Conservation (phyloP, 345 rosid genomes). For the Noccaea caerulescens region DNA sequence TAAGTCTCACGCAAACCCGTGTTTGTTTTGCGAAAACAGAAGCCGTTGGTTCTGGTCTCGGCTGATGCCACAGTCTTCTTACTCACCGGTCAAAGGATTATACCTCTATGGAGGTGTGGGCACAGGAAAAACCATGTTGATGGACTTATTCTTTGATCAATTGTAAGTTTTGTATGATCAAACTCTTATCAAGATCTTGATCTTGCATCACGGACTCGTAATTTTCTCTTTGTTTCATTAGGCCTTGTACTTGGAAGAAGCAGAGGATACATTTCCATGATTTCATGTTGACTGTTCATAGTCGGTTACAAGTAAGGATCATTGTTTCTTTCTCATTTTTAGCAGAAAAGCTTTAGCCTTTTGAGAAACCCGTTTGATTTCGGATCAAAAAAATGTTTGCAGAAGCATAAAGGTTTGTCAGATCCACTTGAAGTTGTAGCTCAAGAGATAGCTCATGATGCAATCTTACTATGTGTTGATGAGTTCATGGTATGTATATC, state of each 20-base stretch:
- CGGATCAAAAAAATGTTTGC: conserved; percentile 40
- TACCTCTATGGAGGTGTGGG: conserved; percentile 98
- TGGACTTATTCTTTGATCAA: conserved; percentile 90
- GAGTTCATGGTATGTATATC: conserved; percentile 82
- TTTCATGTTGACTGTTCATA: conserved; percentile 95
- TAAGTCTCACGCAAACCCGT: background rate
- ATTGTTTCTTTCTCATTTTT: background rate
- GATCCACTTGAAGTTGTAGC: conserved; percentile 99
- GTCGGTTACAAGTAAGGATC: conserved; percentile 80
- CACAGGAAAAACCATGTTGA: conserved; percentile 98
- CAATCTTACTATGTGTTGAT: conserved; percentile 83
- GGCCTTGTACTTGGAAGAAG: conserved; percentile 93
- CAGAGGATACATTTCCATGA: conserved; percentile 97
- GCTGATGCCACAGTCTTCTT: conserved; percentile 72
- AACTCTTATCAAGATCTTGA: background rate
- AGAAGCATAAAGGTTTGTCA: conserved; percentile 91
- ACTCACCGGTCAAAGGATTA: conserved; percentile 85
- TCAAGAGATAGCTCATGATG: conserved; percentile 91
- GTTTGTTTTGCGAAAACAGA: conserved; percentile 50
- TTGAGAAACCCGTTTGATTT: conserved; percentile 7
- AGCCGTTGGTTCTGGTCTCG: conserved; percentile 97
- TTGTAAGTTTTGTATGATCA: conserved; percentile 56
- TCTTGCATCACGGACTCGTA: background rate
- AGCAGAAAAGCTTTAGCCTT: conserved; percentile 5
- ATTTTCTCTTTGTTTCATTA: conserved; percentile 32